Evolutionary conservation across 306 rosid genomes (phyloP).

Genomic region (Dryas octopetala): DNA sequence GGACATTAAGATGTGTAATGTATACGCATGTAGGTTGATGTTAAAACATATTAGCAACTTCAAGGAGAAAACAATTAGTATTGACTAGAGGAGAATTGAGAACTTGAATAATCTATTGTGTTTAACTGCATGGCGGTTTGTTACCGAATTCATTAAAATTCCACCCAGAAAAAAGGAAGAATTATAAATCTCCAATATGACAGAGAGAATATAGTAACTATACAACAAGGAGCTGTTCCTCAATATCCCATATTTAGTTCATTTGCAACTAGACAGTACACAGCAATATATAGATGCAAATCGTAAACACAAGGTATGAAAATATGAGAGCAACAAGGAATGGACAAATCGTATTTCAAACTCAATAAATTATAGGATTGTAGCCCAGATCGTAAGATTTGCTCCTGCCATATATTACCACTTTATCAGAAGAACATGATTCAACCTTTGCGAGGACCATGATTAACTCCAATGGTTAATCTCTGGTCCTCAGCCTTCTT

Average conservation of each 20-base stretch:
- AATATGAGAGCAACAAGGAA: neutral
- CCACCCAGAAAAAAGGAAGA: neutral
- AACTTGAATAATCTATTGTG: neutral
- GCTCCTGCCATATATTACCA: neutral
- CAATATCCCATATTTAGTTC: neutral
- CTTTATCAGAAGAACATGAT: neutral
- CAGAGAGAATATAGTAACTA: too few species aligned
- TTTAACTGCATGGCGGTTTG: neutral
- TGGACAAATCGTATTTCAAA: neutral
- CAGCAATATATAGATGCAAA: neutral
- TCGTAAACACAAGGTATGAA: neutral
- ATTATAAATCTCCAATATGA: neutral
- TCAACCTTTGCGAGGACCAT: neutral
- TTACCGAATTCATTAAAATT: neutral
- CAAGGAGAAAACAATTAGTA: neutral
- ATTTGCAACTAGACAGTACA: neutral
- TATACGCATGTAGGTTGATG: neutral
- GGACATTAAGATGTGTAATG: neutral
- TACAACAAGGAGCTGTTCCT: too few species aligned
- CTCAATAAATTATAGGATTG: neutral
- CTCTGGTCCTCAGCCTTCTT: neutral
- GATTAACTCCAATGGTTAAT: neutral
- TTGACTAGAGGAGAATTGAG: neutral
- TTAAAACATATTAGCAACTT: neutral
- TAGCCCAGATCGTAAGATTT: neutral